Evolutionary conservation across 306 rosid species (phyloP).

Genomic region (Lotus japonicus): DNA sequence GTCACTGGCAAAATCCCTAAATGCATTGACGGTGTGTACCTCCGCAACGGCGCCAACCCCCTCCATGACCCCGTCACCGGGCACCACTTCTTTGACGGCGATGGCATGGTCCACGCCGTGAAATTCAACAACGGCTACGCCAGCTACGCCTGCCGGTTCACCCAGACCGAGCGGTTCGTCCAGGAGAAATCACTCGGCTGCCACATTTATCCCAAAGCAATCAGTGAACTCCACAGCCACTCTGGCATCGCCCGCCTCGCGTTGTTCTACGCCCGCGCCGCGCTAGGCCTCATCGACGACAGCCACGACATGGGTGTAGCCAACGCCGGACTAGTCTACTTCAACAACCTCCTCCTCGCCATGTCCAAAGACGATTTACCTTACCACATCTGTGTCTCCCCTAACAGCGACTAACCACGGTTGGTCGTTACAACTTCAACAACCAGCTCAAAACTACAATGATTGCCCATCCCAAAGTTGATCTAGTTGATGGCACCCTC

Average conservation of each 20-base stretch:
- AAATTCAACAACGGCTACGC: slow-evolving; percentile 41
- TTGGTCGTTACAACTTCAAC: slow-evolving; percentile 60
- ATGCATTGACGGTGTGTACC: slow-evolving; percentile 75
- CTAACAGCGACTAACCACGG: slow-evolving; percentile 70
- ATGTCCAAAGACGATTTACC: slow-evolving; percentile 77
- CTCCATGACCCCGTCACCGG: slow-evolving; percentile 76
- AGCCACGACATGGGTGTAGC: slow-evolving; percentile 82
- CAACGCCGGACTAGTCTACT: slow-evolving; percentile 88
- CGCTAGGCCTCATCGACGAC: slow-evolving; percentile 58
- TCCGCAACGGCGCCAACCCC: slow-evolving; percentile 93
- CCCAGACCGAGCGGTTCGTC: slow-evolving; percentile 61
- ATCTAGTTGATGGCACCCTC: slow-evolving; percentile 60
- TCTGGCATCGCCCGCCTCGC: slow-evolving; percentile 81
- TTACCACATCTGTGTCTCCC: slow-evolving; percentile 53
- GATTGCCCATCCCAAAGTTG: slow-evolving; percentile 93
- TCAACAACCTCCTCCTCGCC: slow-evolving; percentile 62
- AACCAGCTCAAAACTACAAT: slow-evolving; percentile 58
- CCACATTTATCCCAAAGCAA: slow-evolving; percentile 82
- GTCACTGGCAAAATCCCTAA: slow-evolving; percentile 61
- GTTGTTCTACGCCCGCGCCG: slow-evolving; percentile 64
- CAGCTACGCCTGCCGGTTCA: slow-evolving; percentile 80
- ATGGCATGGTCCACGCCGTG: slow-evolving; percentile 94
- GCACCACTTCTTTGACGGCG: slow-evolving; percentile 96
- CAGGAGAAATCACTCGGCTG: slow-evolving; percentile 68
- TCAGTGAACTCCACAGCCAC: slow-evolving; percentile 96